phyloP scores from a whole-genome alignment of 2,329 filamentous ascomycete genomes.

The Plectosphaerella plurivora region DNA sequence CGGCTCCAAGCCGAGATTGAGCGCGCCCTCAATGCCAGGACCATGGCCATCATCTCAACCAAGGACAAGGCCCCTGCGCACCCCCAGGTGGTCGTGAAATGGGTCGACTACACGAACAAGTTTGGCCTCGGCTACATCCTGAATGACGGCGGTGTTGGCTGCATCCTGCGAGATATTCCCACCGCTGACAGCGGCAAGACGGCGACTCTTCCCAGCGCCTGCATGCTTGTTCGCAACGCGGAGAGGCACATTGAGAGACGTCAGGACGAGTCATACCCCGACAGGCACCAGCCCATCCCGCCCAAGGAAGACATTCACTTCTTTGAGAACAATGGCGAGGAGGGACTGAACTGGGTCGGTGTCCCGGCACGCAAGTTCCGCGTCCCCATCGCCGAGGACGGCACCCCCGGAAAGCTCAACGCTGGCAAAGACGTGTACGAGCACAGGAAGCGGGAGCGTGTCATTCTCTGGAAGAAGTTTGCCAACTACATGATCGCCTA shows the following conservation, averaged over 20 bases:
- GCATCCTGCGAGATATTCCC: slow-evolving; percentile 55
- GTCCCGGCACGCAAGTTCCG: slow-evolving; percentile 61
- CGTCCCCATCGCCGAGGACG: slow-evolving; percentile 49
- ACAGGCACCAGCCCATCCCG: slow-evolving; percentile 59
- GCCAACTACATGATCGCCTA: slow-evolving; percentile 72
- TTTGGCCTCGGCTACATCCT: slow-evolving; percentile 81
- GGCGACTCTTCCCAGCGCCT: slow-evolving; percentile 61
- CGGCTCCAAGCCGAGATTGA: slow-evolving; percentile 58
- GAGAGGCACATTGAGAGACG: slow-evolving; percentile 65
- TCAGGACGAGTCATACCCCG: slow-evolving; percentile 48
- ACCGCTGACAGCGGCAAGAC: slow-evolving; percentile 44
- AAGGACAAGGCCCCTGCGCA: slow-evolving; percentile 50
- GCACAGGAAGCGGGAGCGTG: slow-evolving; percentile 60
- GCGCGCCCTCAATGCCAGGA: slow-evolving; percentile 57
- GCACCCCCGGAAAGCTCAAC: slow-evolving; percentile 56
- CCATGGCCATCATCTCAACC: slow-evolving; percentile 55
- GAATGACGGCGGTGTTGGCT: slow-evolving; percentile 76
- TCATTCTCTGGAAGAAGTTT: slow-evolving; percentile 69
- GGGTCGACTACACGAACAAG: slow-evolving; percentile 87
- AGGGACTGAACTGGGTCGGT: slow-evolving; percentile 58
- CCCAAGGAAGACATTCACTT: slow-evolving; percentile 65
- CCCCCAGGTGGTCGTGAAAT: slow-evolving; percentile 67
- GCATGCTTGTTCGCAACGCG: slow-evolving; percentile 66
- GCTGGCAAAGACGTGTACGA: slow-evolving; percentile 61
- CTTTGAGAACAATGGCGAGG: slow-evolving; percentile 65